Conservation (phyloP, 2,329 filamentous ascomycete genomes). For the Fusarium piperis region DNA sequence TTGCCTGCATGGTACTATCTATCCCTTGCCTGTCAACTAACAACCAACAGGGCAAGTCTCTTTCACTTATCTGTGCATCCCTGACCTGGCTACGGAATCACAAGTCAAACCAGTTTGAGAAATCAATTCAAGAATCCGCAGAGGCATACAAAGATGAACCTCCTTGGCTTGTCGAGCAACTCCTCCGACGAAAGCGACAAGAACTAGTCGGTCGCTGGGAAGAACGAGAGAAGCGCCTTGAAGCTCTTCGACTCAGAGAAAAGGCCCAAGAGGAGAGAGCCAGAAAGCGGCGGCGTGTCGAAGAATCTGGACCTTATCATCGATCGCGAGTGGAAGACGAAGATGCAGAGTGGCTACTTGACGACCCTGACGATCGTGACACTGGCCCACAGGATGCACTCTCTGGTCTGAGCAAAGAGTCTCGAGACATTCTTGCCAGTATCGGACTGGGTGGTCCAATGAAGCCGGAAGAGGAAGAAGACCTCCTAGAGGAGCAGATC, state of each 20-base stretch:
- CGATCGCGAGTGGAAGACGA: constrained; percentile 53
- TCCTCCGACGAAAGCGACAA: constrained; percentile 73
- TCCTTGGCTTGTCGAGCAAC: constrained; percentile 84
- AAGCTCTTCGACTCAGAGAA: constrained; percentile 71
- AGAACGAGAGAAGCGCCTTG: constrained; percentile 78
- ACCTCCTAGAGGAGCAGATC: constrained; percentile 68
- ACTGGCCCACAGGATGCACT: constrained; percentile 50
- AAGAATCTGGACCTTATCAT: constrained; percentile 39
- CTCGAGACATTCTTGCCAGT: constrained; percentile 76
- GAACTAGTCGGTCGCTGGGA: constrained; percentile 73
- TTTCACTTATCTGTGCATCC: constrained; percentile 89
- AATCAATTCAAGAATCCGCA: constrained; percentile 56
- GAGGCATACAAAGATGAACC: constrained; percentile 73
- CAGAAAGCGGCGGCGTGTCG: constrained; percentile 58
- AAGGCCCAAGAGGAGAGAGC: constrained; percentile 63
- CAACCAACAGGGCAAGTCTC: constrained; percentile 77
- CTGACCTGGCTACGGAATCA: constrained; percentile 91
- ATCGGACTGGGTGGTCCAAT: constrained; percentile 59
- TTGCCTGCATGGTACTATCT: not conserved
- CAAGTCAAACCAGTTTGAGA: constrained; percentile 70
- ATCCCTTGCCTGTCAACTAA: constrained; percentile 3
- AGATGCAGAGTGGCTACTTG: constrained; percentile 78
- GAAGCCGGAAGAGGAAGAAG: constrained; percentile 51
- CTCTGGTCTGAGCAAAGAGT: constrained; percentile 77
- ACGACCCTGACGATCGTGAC: constrained; percentile 69